Conservation (phyloP, 306 rosid species). For the Alnus glutinosa region DNA sequence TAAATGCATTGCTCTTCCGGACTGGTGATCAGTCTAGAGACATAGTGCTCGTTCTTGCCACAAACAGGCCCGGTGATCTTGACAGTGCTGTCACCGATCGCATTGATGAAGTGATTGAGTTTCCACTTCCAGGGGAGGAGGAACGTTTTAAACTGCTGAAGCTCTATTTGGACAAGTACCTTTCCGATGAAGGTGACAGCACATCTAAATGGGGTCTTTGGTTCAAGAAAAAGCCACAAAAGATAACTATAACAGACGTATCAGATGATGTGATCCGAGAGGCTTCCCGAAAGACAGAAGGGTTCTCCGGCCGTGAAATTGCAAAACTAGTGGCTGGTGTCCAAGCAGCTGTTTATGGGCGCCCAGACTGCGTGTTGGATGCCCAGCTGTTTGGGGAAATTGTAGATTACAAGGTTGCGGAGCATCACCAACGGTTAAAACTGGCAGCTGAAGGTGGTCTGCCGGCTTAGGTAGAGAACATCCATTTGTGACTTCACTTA, state of each 20-base stretch:
- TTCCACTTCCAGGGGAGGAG: slow-evolving; percentile 92
- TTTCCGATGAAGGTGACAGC: slow-evolving; percentile 44
- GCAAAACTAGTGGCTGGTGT: slow-evolving; percentile 95
- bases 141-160: slow-evolving; percentile 82
- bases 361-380: slow-evolving; percentile 85
- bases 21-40: slow-evolving; percentile 98
- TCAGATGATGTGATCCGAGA: slow-evolving; percentile 70
- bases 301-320: slow-evolving; percentile 98
- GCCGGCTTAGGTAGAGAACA: slow-evolving; percentile 29
- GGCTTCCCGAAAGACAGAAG: slow-evolving; percentile 81
- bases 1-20: slow-evolving; percentile 94
- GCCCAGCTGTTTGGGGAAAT: slow-evolving; percentile 66
- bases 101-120: slow-evolving; percentile 93
- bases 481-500: slow-evolving; percentile 1
- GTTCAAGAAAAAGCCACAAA: slow-evolving; percentile 56
- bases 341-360: slow-evolving; percentile 96
- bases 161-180: slow-evolving; percentile 75
- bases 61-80: slow-evolving; percentile 97
- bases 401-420: slow-evolving; percentile 88
- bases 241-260: slow-evolving; percentile 58
- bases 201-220: slow-evolving; percentile 45
- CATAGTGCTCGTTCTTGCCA: slow-evolving; percentile 93
- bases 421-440: slow-evolving; percentile 83
- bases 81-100: slow-evolving; percentile 92
- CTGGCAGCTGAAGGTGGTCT: slow-evolving; percentile 80